Evolutionary conservation across 2,329 filamentous ascomycete species (phyloP).

Genomic region (Beauveria sp.): DNA sequence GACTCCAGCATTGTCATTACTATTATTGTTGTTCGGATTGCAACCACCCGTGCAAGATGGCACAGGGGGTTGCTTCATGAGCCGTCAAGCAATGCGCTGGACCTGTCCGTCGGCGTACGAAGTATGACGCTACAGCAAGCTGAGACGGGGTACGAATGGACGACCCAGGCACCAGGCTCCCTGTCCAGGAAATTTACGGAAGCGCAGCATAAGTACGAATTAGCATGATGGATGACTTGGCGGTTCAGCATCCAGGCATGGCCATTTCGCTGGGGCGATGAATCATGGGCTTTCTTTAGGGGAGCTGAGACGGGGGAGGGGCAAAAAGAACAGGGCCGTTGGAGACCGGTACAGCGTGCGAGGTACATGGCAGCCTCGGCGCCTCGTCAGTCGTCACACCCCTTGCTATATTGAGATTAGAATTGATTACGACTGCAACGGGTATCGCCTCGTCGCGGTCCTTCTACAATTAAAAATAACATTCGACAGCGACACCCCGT

Average conservation of each 20-base stretch:
- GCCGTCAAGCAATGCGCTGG: not conserved
- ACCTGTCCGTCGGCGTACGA: not conserved
- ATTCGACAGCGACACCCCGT: not conserved
- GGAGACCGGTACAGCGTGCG: not conserved
- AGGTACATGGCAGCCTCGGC: not conserved
- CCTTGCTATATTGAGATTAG: not conserved
- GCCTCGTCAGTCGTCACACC: not conserved
- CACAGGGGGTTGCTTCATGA: too few relatives aligned
- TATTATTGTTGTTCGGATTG: not conserved
- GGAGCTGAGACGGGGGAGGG: constrained; percentile 1
- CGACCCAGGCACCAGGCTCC: not conserved
- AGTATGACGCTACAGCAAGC: not conserved
- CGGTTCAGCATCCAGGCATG: not conserved
- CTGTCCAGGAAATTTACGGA: not conserved
- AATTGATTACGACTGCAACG: not conserved
- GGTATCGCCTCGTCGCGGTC: not conserved
- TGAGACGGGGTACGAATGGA: not conserved
- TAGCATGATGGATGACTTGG: not conserved
- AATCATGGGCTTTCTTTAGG: not conserved
- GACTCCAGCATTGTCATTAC: not conserved
- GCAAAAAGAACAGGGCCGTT: not conserved
- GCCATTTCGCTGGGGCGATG: constrained; percentile 6
- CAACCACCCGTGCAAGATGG: too few relatives aligned
- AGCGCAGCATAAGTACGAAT: not conserved
- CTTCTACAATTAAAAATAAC: not conserved